Percentiles rank a stretch among this genome's conserved stretches.
Conservation (phyloP, 192 early-diverging fungal species). For the Backusella liffmaniae region DNA sequence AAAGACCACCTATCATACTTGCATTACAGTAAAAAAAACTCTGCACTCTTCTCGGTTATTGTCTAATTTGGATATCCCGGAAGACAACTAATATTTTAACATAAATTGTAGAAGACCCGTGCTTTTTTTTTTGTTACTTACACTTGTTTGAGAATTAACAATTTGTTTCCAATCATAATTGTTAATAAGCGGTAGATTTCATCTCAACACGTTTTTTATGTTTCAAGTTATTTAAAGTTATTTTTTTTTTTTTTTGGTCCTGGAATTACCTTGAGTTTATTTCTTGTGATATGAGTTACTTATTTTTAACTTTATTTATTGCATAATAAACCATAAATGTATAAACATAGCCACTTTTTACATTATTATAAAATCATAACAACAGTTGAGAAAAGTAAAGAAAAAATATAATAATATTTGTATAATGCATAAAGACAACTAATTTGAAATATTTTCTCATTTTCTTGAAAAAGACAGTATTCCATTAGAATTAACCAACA, state of each 20-base stretch:
- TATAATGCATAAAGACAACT: too few relatives aligned
- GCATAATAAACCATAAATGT: neutral
- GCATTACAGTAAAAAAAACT: too few relatives aligned
- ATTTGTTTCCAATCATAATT: neutral
- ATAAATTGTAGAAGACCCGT: neutral
- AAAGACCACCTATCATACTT: too few relatives aligned
- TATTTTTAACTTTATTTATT: neutral
- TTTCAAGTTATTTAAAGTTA: too few relatives aligned
- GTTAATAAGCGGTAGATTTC: neutral
- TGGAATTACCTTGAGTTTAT: neutral
- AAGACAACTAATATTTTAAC: neutral
- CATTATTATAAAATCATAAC: neutral
- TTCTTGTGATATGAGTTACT: neutral
- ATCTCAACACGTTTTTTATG: neutral
- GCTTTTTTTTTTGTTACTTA: neutral
- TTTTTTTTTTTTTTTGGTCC: neutral
- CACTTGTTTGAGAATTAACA: neutral
- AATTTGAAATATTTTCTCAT: too few relatives aligned
- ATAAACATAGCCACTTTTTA: neutral
- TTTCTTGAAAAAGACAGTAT: too few relatives aligned
- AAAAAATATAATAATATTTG: too few relatives aligned
- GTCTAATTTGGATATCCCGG: neutral
- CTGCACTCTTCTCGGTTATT: too few relatives aligned
- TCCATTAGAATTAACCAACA: neutral
- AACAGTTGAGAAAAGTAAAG: too few relatives aligned